Conservation (phyloP, 2,329 filamentous ascomycete species). For the Epichloe baconii region DNA sequence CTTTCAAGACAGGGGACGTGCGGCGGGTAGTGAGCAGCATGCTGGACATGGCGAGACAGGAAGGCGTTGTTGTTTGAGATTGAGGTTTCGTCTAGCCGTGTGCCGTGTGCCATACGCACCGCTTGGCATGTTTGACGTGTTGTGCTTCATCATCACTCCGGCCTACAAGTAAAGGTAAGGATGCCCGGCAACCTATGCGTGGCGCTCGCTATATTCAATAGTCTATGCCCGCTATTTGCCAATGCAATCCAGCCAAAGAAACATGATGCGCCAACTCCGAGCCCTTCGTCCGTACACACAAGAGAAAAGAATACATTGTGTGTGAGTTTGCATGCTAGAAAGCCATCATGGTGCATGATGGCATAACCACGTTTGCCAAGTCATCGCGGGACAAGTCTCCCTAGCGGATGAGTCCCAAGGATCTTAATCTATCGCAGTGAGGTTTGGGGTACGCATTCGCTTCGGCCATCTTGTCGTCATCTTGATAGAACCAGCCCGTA, state of each 20-base stretch:
- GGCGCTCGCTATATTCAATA: background rate
- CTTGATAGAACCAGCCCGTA: conserved; percentile 76
- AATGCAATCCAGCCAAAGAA: conserved; percentile 1
- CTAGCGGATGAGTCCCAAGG: conserved; percentile 21
- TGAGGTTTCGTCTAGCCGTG: no score
- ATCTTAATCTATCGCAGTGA: conserved; percentile 38
- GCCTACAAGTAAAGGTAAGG: no score
- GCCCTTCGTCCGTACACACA: background rate
- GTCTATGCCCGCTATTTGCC: conserved; percentile 2
- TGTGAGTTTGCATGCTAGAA: background rate
- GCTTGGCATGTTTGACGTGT: no score
- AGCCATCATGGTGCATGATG: background rate
- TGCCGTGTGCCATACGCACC: no score
- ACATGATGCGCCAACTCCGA: conserved; percentile 2
- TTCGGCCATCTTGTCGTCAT: conserved; percentile 63
- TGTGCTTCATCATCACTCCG: no score
- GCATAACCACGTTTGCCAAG: background rate
- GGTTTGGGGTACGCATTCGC: conserved; percentile 44
- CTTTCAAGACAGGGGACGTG: conserved; percentile 55
- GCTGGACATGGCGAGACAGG: conserved; percentile 12
- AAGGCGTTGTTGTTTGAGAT: conserved; percentile 3
- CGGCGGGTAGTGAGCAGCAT: conserved; percentile 21
- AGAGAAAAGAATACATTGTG: background rate
- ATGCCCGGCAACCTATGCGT: background rate
- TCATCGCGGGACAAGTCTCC: background rate